Evolutionary conservation across 495 filamentous ascomycete species (phyloP), one percentile per base, ranked within the genome.

Genomic region (Hypoxylon intermedium): DNA sequence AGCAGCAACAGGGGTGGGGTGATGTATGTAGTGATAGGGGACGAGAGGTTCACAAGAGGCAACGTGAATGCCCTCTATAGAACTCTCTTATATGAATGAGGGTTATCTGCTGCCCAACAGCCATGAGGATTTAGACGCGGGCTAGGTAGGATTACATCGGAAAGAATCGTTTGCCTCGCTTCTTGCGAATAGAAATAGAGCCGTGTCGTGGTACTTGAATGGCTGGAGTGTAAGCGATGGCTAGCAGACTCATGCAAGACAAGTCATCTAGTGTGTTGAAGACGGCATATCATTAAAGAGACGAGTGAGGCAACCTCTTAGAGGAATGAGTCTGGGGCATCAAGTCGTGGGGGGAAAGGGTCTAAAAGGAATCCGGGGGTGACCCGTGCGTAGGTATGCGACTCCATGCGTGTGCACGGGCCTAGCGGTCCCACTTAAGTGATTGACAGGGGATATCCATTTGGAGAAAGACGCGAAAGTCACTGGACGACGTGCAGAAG

Each of bases 231-330:
- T 16, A 52, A 48, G 60, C 46, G 51, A 49, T 49, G 51, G 49
- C 44, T 42, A 61, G 57, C 53, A 33, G 37, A 21, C n/a, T 52
- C 47, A 71, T 71, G 68, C 68, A 64, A 58, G 65, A 71, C 68
- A 71, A 71, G 65, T 71, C 68, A 71, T 68, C 65, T 53, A 60
- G 57, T 50, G 55, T 44, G 54, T 54, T 38, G 49, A 65, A 52
- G 53, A 55, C 41, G 55, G 45, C 38, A 48, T 60, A 45, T 47
- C 41, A 44, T 43, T 28, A 44, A 31, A 52, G 47, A 36, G 44
- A 52, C 30, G 53, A 60, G 50, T 66, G 68, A 68, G 65, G 55
- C 65, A 47, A 66, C 66, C 58, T 60, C 36, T 65, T 30, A 60
- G 34, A 59, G 11, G 54, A 67, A 26, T 26, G 24, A 26, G 24